Base-by-base conservation (phyloP, 176 grass and related monocot genomes). In the Tillandsia leiboldiana region DNA sequence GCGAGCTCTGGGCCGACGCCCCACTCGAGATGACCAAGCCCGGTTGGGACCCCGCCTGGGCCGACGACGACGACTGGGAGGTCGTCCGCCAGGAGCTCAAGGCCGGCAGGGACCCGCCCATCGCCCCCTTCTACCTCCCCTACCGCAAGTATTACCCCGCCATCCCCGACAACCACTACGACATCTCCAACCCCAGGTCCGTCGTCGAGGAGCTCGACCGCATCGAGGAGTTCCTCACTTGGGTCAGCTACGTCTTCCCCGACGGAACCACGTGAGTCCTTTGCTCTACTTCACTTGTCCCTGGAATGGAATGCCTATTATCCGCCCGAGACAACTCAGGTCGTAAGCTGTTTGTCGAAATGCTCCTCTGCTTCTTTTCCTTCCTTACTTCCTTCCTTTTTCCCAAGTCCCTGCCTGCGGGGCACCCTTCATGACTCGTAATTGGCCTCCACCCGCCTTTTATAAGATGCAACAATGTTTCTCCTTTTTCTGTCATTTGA, bases 191-290 rank as follows among this genome's bases (percentile, higher is more conserved):
- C 51, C 52, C 74, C 29, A 77, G 27, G 53, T 48, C 74, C 33
- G 74, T 69, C 51, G n/a, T 77, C 33, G 74, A 77, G 74, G 74
- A 77, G 74, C 74, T 77, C 65, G 74, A 77, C 64, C 74, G 74
- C 53, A 69, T 61, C 53, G 74, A 77, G 66, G 74, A 77, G 17
- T 77, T 77, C 53, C 74, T 77, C 53, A 68, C 17, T 50, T 77
- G 74, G 74, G 65, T 69, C 74, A 77, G 74, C 47, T 68, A 57
- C 54, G 11, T 77, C 51, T 77, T 77, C 74, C 64, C 53, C 52
- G 74, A 77, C 15, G 74, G 74, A 1, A 77, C 65, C 65, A 48
- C 65, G 74, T 77, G 52, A 69, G 74, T 69, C 42, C 73, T 42
- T 42, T 42, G 4, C 69, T 53, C 28, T 74, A 27, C 15, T 64